Evolutionary conservation across 2,329 filamentous ascomycete genomes (phyloP), one percentile per base, ranked within the genome.

Genomic region (Lachnellula cervina): DNA sequence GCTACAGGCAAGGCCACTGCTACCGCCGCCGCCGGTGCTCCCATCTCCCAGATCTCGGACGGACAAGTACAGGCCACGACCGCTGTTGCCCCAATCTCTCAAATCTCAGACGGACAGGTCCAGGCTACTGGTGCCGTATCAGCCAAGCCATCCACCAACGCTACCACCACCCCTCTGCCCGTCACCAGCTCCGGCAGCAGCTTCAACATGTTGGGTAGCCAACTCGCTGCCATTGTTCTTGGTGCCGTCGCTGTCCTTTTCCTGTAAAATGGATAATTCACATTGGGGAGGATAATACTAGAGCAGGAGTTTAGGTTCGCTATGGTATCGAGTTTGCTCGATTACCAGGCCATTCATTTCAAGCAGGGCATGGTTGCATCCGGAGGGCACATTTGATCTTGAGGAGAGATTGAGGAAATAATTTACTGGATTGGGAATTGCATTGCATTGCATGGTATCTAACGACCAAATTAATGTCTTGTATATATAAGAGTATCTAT

Each of bases 1-100:
- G 75, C 69, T 21, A 73, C 28, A 11, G 28, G 28, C 9, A 32
- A 32, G 28, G 28, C 74, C 59, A 77, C 74, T 2, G 76, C 74
- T 0, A 50, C 45, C 55, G 44, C 52, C 37, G 59, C 68, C 35
- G 42, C 56, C 40, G 40, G 58, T 51, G 38, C 37, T 40, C 49
- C 57, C 48, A 56, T 69, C 32, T 55, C 62, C 34, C 69, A 71
- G 55, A 69, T 71, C 52, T 59, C 57, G 16, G 71, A 73, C 52
- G 70, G 70, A 42, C 71, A 73, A 51, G 51, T 69, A 40, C 68
- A 70, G 52, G 63, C 55, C 44, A 47, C 55, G 37, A n/a, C 68
- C 35, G 42, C 56, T 37, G 40, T 58, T 51, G 38, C 37, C 40
- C 49, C 57, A 46, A 56, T 69, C 32, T 55, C 62, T 28, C 69